These are phyloP conservation scores for Calocera cornea DNA, from an alignment of 768 basidiomycete genomes.

Conservation along the genomic window DNA sequence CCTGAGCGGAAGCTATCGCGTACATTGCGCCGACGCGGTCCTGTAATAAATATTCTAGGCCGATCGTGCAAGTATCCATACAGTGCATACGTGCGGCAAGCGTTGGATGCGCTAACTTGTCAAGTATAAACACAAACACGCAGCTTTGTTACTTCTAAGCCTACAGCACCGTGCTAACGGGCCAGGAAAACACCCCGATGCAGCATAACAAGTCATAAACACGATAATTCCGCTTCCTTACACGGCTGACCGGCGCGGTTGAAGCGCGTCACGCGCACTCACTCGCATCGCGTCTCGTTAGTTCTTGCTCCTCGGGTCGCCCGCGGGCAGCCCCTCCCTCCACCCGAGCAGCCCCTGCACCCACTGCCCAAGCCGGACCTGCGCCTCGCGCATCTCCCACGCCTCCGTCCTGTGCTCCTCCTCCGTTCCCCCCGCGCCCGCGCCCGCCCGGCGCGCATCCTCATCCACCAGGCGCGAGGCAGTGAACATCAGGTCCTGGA, in stretches of 20 bases:
- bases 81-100: too few species aligned
- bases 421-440: not conserved
- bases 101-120: too few species aligned
- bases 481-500: constrained; percentile 4
- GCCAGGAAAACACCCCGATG: not conserved
- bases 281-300: too few species aligned
- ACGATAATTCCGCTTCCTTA: not conserved
- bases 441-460: not conserved
- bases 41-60: too few species aligned
- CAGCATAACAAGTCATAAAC: not conserved
- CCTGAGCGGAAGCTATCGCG: constrained; percentile 1
- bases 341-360: not conserved
- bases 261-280: too few species aligned
- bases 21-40: not conserved
- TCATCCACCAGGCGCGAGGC: not conserved
- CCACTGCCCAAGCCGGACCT: not conserved
- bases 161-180: too few species aligned
- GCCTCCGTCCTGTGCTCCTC: not conserved
- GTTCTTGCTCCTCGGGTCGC: constrained; percentile 1
- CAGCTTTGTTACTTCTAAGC: too few species aligned
- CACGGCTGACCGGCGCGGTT: too few species aligned
- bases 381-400: not conserved
- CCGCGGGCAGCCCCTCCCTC: not conserved
- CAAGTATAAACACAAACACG: too few species aligned
- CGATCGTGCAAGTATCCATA: too few species aligned